These are phyloP conservation scores for Verticillium zaregamsianum DNA, from an alignment of 2,329 filamentous ascomycete species.

Conservation along the genomic window DNA sequence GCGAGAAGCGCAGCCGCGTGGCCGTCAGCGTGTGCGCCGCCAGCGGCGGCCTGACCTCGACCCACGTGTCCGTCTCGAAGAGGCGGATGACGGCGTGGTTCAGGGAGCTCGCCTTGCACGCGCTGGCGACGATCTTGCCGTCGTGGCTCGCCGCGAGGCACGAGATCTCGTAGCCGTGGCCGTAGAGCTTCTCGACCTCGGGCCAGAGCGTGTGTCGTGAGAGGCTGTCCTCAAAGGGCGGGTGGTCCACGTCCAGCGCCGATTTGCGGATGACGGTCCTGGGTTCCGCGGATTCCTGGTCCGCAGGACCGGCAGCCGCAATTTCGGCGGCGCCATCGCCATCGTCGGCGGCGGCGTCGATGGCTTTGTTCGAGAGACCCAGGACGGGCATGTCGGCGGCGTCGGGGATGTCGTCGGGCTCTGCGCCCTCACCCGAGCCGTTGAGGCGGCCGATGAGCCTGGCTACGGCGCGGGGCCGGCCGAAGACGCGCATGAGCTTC, in stretches of 20 bases:
- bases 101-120: slow-evolving; percentile 86
- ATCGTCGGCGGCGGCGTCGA: slow-evolving; percentile 60
- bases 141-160: slow-evolving; percentile 75
- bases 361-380: slow-evolving; percentile 92
- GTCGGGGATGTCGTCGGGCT: slow-evolving; percentile 59
- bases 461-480: slow-evolving; percentile 80
- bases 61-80: slow-evolving; percentile 84
- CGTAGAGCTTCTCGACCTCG: slow-evolving; percentile 93
- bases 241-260: slow-evolving; percentile 62
- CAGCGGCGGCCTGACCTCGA: slow-evolving; percentile 78
- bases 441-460: slow-evolving; percentile 66
- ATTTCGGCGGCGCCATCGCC: slow-evolving; percentile 46
- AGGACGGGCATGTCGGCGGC: slow-evolving; percentile 93
- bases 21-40: slow-evolving; percentile 84
- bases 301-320: slow-evolving; percentile 38
- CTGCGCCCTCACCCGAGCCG: slow-evolving; percentile 42
- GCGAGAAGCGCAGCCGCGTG: slow-evolving; percentile 75
- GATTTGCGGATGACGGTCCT: slow-evolving; percentile 54
- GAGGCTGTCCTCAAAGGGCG: slow-evolving; percentile 85
- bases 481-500: slow-evolving; percentile 95
- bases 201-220: slow-evolving; percentile 92
- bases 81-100: slow-evolving; percentile 93
- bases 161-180: slow-evolving; percentile 95
- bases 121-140: slow-evolving; percentile 75
- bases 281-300: slow-evolving; percentile 51